Base-by-base conservation (phyloP, 352 stramenopile species). In the Phytophthora tubulina region DNA sequence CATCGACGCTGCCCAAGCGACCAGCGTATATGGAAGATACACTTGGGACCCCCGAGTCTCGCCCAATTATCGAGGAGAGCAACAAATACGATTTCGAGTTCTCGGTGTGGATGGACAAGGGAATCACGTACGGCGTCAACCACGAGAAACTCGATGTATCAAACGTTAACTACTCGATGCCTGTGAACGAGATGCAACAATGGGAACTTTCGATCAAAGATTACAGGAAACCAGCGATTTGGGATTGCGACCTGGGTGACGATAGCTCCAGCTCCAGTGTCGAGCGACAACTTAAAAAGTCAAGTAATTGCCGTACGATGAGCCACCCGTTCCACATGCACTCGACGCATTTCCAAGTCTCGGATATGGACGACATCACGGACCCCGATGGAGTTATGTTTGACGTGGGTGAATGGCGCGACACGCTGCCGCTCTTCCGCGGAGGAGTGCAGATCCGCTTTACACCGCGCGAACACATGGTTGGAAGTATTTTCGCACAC, bases 271-370 rank as follows among this genome's bases (percentile, higher is more conserved):
- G n/a, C 21, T 60, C 60, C 17, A 73, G 58, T 7, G 48, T 44
- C 7, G 57, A 68, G 11, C 63, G 70, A 6, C 64, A 53, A 7
- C 48, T 73, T 4, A 7, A 15, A 13, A 67, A 63, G 49, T 64
- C 72, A 21, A 68, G 45, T 62, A 65, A 77, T 57, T 93, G 85
- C 70, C 86, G 86, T 49, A 82, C 82, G 17, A 92, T 93, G 86
- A 92, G 79, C 32, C 85, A 93, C 48, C 85, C 85, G 48, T 95
- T 93, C 75, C 88, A 95, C 67, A 88, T 95, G 55, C 88, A 95
- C 78, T 76, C 76, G 39, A 88, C 82, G 42, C 88, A 93, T 66
- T 93, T 95, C 51, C 85, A 92, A 67, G 72, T 93, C 41, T 82
- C 82, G 17, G 70, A 58, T 35, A 77, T 85, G 51, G 78, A 82